phyloP scores from a whole-genome alignment of 257 asterid species.

The Mitragyna speciosa region DNA sequence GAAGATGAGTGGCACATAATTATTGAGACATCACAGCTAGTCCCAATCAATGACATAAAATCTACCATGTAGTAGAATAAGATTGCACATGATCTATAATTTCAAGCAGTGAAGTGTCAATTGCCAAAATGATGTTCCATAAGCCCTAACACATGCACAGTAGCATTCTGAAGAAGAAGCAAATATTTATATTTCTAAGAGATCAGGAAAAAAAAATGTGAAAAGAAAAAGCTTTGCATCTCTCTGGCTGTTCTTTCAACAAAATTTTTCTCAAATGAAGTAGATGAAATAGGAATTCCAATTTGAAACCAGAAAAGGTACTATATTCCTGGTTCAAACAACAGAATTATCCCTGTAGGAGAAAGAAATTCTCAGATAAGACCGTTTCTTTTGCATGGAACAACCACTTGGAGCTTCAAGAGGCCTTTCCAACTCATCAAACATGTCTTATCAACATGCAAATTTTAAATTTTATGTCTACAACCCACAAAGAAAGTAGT shows the following conservation, averaged over 20 bases:
- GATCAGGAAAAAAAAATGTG: not conserved
- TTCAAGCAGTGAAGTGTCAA: not conserved
- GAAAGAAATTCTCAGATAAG: not conserved
- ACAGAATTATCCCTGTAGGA: not conserved
- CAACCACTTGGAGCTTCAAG: not conserved
- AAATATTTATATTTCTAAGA: not conserved
- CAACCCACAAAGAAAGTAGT: not conserved
- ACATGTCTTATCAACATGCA: not conserved
- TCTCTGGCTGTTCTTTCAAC: not conserved
- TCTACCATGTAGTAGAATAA: not conserved
- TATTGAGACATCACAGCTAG: not conserved
- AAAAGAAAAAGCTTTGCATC: no score
- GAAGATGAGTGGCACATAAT: not conserved
- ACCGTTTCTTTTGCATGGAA: not conserved
- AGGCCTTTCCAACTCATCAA: not conserved
- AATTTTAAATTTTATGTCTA: not conserved
- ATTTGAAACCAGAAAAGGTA: not conserved
- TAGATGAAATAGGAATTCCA: not conserved
- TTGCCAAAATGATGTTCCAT: not conserved
- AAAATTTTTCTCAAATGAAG: not conserved
- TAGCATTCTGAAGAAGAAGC: not conserved
- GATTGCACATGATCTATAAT: not conserved
- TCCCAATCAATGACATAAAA: not conserved
- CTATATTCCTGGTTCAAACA: not conserved
- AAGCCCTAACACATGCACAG: not conserved